Evolutionary conservation across 192 early-diverging fungal genomes (phyloP), one percentile per base, ranked within the genome.

Genomic region (Backusella tarrabulga): DNA sequence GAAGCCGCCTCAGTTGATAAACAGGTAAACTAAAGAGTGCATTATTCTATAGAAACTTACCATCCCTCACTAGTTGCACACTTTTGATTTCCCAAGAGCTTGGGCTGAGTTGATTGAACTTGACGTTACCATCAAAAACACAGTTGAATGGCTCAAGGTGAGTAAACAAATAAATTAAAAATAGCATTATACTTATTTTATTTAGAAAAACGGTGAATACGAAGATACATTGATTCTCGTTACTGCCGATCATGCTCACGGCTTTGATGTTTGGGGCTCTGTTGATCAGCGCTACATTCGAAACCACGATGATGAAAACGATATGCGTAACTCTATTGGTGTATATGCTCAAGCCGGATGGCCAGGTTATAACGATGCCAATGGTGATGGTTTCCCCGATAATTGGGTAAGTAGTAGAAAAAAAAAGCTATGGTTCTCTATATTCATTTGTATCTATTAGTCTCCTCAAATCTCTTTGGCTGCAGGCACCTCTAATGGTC

Each of bases 1-100:
- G 90, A 91, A 79, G 90, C 88, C 68, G 90, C 89, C 34, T 86
- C 88, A 34, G 83, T 91, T 56, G 90, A 91, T 81, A 91, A 91
- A 81, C 74, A 81, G 81, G 76, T 76, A 54, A 67, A 14, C 7
- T 34, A 4, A 29, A 63, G 34, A 56, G 2, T n/a, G 4, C 12
- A 36, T 36, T 34, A 29, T 0, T 26, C 15, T 44, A 44, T 17
- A 44, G 15, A 44, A 15, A 44, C 14, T 44, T 44, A 44, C 42
- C 3, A 3, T 17, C 15, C 42, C 32, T 32, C 12, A 17, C 14
- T 19, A 77, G 72, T 83, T 91, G 79, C 89, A 91, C 75, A 81
- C 85, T 26, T 83, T 90, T 52, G 87, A 91, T 81, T 91, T 85
- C 68, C 83, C 88, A 71, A 89, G 90, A 79, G 90, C 83, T 79